These are phyloP conservation scores for Litsea cubeba DNA, from an alignment of 164 flowering plant species.

Conservation along the genomic window DNA sequence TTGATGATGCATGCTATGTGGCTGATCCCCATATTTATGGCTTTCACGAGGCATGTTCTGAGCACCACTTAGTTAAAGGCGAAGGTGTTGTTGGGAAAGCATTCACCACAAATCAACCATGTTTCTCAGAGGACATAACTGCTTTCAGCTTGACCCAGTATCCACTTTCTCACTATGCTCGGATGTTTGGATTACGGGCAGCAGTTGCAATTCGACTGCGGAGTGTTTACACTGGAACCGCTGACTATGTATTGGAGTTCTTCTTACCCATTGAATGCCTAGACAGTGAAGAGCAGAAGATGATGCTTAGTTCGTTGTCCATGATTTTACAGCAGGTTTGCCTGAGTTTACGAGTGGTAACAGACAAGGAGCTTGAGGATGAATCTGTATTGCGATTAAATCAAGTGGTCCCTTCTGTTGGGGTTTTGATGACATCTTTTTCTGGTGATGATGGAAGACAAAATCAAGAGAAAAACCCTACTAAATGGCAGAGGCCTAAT, in stretches of 20 bases:
- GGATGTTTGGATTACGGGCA: slow-evolving; percentile 49
- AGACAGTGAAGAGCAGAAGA: slow-evolving; percentile 29
- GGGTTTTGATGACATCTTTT: background rate
- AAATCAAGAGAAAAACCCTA: background rate
- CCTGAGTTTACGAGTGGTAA: slow-evolving; percentile 39
- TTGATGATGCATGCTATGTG: slow-evolving; percentile 65
- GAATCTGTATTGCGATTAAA: slow-evolving; percentile 13
- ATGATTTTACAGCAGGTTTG: slow-evolving; percentile 42
- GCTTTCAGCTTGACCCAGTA: slow-evolving; percentile 57
- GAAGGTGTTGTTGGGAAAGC: slow-evolving; percentile 81
- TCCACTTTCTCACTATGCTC: slow-evolving; percentile 85
- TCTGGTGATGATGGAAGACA: background rate
- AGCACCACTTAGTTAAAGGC: slow-evolving; percentile 76
- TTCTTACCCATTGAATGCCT: slow-evolving; percentile 37
- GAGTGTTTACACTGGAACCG: slow-evolving; percentile 34
- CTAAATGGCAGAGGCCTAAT: slow-evolving; percentile 10
- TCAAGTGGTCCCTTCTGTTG: slow-evolving; percentile 18
- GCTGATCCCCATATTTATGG: slow-evolving; percentile 37
- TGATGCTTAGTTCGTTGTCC: slow-evolving; percentile 43
- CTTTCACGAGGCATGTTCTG: slow-evolving; percentile 92
- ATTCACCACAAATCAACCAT: slow-evolving; percentile 64
- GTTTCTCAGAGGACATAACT: slow-evolving; percentile 61
- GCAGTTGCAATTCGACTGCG: slow-evolving; percentile 70
- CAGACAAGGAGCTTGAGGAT: slow-evolving; percentile 51
- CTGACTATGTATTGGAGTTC: slow-evolving; percentile 60